These are phyloP conservation scores for Papilionanthe hybrid DNA, from an alignment of 116 monocot genomes.

Conservation along the genomic window DNA sequence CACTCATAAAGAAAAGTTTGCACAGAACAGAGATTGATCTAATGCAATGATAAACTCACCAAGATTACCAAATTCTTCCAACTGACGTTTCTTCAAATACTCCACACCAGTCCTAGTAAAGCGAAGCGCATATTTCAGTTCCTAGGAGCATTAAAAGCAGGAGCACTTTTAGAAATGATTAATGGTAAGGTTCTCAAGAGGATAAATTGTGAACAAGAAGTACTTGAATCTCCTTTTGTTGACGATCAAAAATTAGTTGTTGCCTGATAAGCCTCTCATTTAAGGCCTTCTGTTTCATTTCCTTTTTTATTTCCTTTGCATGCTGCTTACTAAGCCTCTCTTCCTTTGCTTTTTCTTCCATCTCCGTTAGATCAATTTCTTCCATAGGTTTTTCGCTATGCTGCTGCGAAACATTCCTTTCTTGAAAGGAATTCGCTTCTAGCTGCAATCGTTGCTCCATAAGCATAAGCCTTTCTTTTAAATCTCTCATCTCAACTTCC, in stretches of 20 bases:
- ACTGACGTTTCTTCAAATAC: conserved; percentile 58
- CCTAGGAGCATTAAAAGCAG: conserved; percentile 24
- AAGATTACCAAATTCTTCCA: conserved; percentile 60
- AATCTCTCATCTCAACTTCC: neutral
- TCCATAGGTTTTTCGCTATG: neutral
- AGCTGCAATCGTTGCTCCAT: conserved; percentile 3
- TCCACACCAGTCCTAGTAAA: conserved; percentile 55
- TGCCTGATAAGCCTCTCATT: conserved; percentile 45
- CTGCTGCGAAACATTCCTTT: neutral
- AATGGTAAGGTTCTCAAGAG: neutral
- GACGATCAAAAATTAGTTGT: conserved; percentile 41
- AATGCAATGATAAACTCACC: conserved; percentile 30
- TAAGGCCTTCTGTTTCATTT: conserved; percentile 7
- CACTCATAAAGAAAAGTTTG: neutral
- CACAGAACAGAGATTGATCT: neutral
- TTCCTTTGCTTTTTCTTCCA: neutral
- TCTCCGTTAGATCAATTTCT: neutral
- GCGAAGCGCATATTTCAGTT: conserved; percentile 44
- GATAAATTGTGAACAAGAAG: neutral
- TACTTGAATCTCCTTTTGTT: conserved; percentile 84
- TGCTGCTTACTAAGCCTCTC: conserved; percentile 7
- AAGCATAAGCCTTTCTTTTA: neutral
- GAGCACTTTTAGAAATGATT: neutral
- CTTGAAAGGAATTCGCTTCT: neutral
- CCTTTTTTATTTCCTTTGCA: conserved; percentile 2